These are phyloP conservation scores for Sporodiniella umbellata DNA, from an alignment of 371 early-diverging fungal genomes.

Conservation along the genomic window DNA sequence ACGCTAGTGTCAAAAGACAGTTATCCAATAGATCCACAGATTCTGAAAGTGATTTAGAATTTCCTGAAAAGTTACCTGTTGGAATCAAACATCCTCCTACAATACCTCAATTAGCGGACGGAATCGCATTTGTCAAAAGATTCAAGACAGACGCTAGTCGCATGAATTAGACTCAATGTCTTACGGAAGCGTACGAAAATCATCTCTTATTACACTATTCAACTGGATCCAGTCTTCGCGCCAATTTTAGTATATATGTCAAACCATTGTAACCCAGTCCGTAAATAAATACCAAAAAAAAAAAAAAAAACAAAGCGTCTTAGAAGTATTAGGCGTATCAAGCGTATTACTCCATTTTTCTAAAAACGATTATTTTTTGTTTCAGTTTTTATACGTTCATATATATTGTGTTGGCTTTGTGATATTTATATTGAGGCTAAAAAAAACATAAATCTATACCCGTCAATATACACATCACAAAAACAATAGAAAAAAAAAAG, in stretches of 20 bases:
- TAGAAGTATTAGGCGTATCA: slow-evolving; percentile 3
- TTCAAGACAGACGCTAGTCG: slow-evolving; percentile 14
- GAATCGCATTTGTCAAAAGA: slow-evolving; percentile 17
- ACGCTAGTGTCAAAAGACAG: slow-evolving; percentile 19
- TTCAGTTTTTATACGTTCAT: slow-evolving; percentile 6
- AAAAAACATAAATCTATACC: slow-evolving; percentile 10
- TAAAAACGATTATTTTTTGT: slow-evolving; percentile 8
- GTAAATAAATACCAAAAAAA: slow-evolving; percentile 7
- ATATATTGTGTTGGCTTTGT: slow-evolving; percentile 6
- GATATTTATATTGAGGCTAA: slow-evolving; percentile 11
- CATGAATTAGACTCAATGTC: slow-evolving; percentile 18
- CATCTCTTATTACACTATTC: slow-evolving; percentile 18
- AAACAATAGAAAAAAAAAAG: no score
- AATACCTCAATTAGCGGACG: slow-evolving; percentile 14
- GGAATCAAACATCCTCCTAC: slow-evolving; percentile 12
- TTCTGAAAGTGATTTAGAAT: slow-evolving; percentile 20
- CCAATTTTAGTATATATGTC: slow-evolving; percentile 13
- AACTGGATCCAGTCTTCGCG: slow-evolving; percentile 17
- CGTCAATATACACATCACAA: slow-evolving; percentile 2
- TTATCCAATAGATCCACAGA: slow-evolving; percentile 14
- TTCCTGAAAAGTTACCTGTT: slow-evolving; percentile 19
- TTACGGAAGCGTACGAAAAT: slow-evolving; percentile 13
- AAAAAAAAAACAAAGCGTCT: not conserved
- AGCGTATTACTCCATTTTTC: slow-evolving; percentile 7
- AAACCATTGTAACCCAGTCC: slow-evolving; percentile 7